These are phyloP conservation scores for Aspergillus kassunensis DNA, from an alignment of 495 filamentous ascomycete genomes.

Conservation along the genomic window DNA sequence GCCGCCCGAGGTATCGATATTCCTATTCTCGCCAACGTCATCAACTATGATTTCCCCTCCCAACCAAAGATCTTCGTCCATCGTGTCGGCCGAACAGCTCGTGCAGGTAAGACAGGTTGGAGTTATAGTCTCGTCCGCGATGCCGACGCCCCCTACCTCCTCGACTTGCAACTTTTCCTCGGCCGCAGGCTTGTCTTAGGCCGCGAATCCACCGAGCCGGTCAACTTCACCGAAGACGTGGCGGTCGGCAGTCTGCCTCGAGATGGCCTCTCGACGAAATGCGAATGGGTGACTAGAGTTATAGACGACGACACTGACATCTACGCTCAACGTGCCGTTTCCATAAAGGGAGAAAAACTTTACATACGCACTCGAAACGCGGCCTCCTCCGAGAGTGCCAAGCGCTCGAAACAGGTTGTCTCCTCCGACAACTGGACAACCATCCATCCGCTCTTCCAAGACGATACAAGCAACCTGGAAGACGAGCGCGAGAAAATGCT, in stretches of 20 bases:
- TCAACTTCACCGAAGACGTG: conserved; percentile 75
- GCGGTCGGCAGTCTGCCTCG: conserved; percentile 69
- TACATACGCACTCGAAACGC: conserved; percentile 86
- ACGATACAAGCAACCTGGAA: conserved; percentile 58
- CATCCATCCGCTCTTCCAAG: conserved; percentile 72
- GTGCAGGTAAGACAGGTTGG: conserved; percentile 90
- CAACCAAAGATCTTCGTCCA: conserved; percentile 97
- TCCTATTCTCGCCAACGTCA: conserved; percentile 90
- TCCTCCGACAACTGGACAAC: conserved; percentile 62
- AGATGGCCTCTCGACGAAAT: conserved; percentile 63
- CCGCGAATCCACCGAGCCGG: conserved; percentile 41
- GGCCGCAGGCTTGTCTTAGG: conserved; percentile 74
- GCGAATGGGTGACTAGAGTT: conserved; percentile 76
- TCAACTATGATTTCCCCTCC: conserved; percentile 97
- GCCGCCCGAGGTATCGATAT: conserved; percentile 98
- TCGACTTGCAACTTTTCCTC: conserved; percentile 94
- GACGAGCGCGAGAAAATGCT: conserved; percentile 78
- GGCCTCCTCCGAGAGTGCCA: conserved; percentile 81
- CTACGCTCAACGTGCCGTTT: conserved; percentile 60
- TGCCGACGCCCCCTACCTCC: conserved; percentile 80
- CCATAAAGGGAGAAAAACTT: conserved; percentile 85
- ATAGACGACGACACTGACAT: conserved; percentile 74
- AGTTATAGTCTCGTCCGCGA: conserved; percentile 86
- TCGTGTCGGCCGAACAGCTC: conserved; percentile 89
- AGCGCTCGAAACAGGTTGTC: conserved; percentile 72